phyloP scores from a whole-genome alignment of 306 rosid species.

The Crotalaria pallida region DNA sequence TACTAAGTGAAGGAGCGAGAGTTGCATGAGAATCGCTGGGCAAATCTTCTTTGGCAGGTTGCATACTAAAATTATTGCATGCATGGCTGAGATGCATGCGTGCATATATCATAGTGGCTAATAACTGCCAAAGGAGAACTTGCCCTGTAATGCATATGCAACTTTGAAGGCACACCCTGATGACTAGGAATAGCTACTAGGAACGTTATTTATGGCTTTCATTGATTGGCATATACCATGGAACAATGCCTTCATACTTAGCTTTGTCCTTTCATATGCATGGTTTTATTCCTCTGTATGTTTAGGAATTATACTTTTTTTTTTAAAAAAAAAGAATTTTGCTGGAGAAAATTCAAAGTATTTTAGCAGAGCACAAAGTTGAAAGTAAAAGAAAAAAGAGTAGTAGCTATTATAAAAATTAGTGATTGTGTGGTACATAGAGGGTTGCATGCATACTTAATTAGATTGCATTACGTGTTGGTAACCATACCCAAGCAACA shows the following conservation, averaged over 20 bases:
- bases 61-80: slow-evolving; percentile 3
- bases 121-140: slow-evolving; percentile 55
- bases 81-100: neutral
- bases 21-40: slow-evolving; percentile 35
- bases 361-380: neutral
- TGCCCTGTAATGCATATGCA: slow-evolving; percentile 53
- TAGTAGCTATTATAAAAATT: neutral
- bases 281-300: slow-evolving; percentile 6
- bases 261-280: neutral
- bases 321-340: neutral
- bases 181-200: neutral
- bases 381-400: neutral
- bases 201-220: neutral
- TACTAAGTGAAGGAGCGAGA: too few relatives aligned
- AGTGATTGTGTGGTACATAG: neutral
- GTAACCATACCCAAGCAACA: neutral
- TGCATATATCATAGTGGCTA: slow-evolving; percentile 29
- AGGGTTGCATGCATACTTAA: neutral
- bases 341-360: neutral
- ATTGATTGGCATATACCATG: slow-evolving; percentile 25
- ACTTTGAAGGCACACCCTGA: neutral
- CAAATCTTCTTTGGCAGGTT: slow-evolving; percentile 56
- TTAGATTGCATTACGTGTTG: neutral
- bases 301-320: neutral
- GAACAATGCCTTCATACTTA: slow-evolving; percentile 27